Conservation (phyloP, 2,329 filamentous ascomycete genomes). For the Aspergillus neotritici region DNA sequence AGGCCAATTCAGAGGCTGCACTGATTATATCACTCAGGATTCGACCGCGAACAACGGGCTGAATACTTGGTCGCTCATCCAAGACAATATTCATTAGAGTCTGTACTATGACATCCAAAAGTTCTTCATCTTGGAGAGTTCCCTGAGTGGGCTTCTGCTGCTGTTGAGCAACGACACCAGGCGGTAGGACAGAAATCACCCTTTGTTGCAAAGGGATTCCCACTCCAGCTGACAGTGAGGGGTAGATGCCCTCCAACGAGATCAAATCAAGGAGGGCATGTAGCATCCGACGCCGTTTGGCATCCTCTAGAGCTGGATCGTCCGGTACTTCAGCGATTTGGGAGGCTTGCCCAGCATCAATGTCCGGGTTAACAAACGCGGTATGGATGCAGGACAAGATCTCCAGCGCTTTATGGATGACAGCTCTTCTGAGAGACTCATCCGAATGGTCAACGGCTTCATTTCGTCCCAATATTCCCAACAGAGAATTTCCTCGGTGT, state of each 20-base stretch:
- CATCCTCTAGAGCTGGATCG: conserved; percentile 35
- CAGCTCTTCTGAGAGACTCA: conserved; percentile 19
- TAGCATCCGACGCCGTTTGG: conserved; percentile 35
- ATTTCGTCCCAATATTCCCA: conserved; percentile 28
- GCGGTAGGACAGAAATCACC: conserved; percentile 39
- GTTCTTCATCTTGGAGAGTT: conserved; percentile 22
- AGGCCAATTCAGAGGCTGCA: conserved; percentile 34
- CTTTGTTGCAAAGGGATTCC: conserved; percentile 41
- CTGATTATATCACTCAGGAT: conserved; percentile 40
- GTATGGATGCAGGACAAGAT: conserved; percentile 31
- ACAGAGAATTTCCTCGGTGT: conserved; percentile 28
- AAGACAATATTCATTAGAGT: conserved; percentile 27
- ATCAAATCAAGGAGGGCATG: conserved; percentile 40
- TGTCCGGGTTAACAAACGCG: conserved; percentile 27
- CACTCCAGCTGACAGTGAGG: conserved; percentile 38
- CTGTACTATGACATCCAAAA: conserved; percentile 29
- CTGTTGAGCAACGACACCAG: conserved; percentile 39
- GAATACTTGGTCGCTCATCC: conserved; percentile 32
- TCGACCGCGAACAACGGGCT: conserved; percentile 34
- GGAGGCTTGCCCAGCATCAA: conserved; percentile 4
- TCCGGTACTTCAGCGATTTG: conserved; percentile 10
- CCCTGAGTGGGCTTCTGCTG: conserved; percentile 12
- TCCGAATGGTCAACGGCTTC: conserved; percentile 6
- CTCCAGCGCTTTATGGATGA: conserved; percentile 31
- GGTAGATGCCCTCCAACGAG: conserved; percentile 42